Base-by-base conservation (phyloP, 1,139 yeast genomes). In the Debaryomyces subglobosus region DNA sequence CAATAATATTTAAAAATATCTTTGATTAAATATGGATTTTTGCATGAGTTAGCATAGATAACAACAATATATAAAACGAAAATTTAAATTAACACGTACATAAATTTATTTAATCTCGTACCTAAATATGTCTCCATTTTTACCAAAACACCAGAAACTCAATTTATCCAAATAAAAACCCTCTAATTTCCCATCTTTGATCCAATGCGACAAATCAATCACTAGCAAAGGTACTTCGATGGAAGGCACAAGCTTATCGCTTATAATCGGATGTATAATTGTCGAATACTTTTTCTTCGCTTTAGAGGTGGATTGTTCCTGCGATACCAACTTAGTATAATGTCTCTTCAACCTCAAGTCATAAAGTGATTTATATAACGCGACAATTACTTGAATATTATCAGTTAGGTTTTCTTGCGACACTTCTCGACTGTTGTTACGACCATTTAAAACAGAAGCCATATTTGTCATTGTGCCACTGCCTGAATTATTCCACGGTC, bases 101-200 rank as follows among this genome's bases (percentile, higher is more conserved):
- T 34, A 21, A 12, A 32, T 34, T 33, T 43, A 36, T 36, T 41
- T 43, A 35, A 64, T 57, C 40, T 45, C 45, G 47, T 64, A 67
- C 44, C 71, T 71, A 43, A 81, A 70, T 10, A 80, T 61, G 61
- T 82, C 86, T 2, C 86, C 86, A 39, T 74, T 76, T 44, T 74
- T 71, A 2, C 78, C 74, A 61, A 76, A 78, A 23, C 79, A 73
- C 85, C 85, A 81, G 43, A 81, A 69, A 46, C 64, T 67, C 18
- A 53, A 51, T 2, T 65, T 58, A 42, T 72, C 78, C 37, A 78
- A 61, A 50, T 68, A 66, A 32, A 79, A 61, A 2, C 79, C 77
- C 44, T 74, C 71, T 34, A 81, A 62, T 49, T 81, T 71, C 1
- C 84, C 83, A 53, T 71, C 71, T 13, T 58, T 57, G 5, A 66